Conservation (phyloP, 2,329 filamentous ascomycete species). For the Hypoxylon sp. region DNA sequence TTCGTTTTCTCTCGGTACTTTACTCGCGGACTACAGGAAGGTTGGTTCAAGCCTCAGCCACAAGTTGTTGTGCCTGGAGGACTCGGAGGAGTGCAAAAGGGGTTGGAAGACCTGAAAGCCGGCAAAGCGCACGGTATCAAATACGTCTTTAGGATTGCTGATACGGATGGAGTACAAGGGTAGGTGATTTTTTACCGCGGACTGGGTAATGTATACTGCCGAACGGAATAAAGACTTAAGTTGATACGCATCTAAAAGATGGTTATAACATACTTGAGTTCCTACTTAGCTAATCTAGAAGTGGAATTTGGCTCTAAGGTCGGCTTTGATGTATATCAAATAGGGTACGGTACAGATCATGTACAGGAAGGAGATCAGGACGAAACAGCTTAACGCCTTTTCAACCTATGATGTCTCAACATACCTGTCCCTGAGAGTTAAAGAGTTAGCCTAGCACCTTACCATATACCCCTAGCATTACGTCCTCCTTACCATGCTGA, state of each 20-base stretch:
- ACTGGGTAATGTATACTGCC: neutral
- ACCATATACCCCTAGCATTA: neutral
- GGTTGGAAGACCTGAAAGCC: slow-evolving; percentile 54
- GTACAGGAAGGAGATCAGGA: too few species aligned
- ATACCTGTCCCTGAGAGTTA: neutral
- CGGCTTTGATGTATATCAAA: neutral
- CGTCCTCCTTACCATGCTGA: neutral
- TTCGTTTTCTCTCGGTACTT: slow-evolving; percentile 58
- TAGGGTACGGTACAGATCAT: too few species aligned
- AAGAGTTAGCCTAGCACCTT: neutral
- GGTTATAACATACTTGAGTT: neutral
- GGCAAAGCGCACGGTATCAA: slow-evolving; percentile 62
- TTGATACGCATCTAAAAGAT: too few species aligned
- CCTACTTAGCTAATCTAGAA: neutral
- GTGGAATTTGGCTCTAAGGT: neutral
- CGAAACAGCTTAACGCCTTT: neutral
- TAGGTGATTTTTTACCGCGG: neutral
- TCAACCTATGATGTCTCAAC: neutral
- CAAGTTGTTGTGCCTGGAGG: slow-evolving; percentile 55
- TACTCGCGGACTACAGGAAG: slow-evolving; percentile 54
- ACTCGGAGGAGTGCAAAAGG: slow-evolving; percentile 56
- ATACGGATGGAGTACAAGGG: slow-evolving; percentile 48
- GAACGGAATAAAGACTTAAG: neutral
- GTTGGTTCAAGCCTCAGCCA: slow-evolving; percentile 60
- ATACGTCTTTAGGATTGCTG: slow-evolving; percentile 59